phyloP scores from a whole-genome alignment of 2,329 filamentous ascomycete genomes.

The Trichoderma harzianum region DNA sequence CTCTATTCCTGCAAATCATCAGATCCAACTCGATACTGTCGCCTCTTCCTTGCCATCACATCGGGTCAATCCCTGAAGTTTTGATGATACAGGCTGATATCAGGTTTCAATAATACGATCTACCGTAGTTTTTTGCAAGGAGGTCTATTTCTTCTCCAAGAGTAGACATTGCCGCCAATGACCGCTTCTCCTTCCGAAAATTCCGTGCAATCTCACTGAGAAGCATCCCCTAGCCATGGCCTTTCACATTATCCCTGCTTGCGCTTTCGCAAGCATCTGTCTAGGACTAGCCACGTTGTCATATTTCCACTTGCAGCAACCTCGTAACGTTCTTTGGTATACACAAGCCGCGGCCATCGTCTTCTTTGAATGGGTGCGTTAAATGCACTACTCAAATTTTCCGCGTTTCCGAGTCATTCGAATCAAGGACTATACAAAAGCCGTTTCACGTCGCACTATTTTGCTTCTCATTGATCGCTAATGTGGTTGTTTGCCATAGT shows the following conservation, averaged over 20 bases:
- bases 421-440: not conserved
- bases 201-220: not conserved
- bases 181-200: not conserved
- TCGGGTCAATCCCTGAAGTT: not conserved
- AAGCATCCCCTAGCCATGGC: not conserved
- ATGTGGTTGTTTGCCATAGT: not conserved
- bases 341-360: not conserved
- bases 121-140: not conserved
- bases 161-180: not conserved
- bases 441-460: not conserved
- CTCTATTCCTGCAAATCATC: not conserved
- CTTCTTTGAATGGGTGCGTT: slow-evolving; percentile 10
- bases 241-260: slow-evolving; percentile 8
- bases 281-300: not conserved
- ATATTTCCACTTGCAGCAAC: slow-evolving; percentile 1
- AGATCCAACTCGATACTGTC: not conserved
- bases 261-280: not conserved
- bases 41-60: not conserved
- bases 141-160: not conserved
- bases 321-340: slow-evolving; percentile 1
- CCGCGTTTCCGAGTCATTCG: not conserved
- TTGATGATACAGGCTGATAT: not conserved
- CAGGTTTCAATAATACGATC: not conserved
- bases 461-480: not conserved
- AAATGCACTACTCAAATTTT: not conserved